Percentiles rank a stretch among this genome's conserved stretches.
phyloP scores from a whole-genome alignment of 1,284 basidiomycete species.

The Ganoderma meredithae region DNA sequence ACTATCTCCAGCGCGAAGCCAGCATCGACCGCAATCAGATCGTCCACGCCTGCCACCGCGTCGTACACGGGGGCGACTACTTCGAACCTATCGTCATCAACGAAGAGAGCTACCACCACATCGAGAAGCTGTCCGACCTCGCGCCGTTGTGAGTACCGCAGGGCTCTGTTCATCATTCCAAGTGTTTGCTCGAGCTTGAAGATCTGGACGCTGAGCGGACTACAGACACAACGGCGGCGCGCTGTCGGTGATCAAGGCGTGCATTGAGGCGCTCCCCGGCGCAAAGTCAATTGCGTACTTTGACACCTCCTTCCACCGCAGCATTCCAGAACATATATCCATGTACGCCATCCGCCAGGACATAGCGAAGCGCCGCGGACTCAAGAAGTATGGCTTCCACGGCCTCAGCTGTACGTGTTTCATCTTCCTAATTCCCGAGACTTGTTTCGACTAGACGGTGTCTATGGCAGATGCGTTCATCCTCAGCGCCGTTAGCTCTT shows the following conservation, averaged over 20 bases:
- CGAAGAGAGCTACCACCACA: slow-evolving; percentile 67
- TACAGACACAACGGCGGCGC: slow-evolving; percentile 68
- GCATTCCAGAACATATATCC: slow-evolving; percentile 76
- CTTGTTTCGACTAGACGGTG: slow-evolving; percentile 28
- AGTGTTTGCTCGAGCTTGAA: not conserved
- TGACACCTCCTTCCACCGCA: slow-evolving; percentile 86
- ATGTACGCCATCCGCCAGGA: slow-evolving; percentile 79
- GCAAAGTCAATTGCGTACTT: slow-evolving; percentile 77
- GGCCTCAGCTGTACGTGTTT: slow-evolving; percentile 69
- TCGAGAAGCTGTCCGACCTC: slow-evolving; percentile 79
- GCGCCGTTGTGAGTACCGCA: slow-evolving; percentile 72
- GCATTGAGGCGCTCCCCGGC: slow-evolving; percentile 67
- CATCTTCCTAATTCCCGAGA: slow-evolving; percentile 38
- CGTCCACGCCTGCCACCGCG: slow-evolving; percentile 68
- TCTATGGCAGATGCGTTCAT: slow-evolving; percentile 64
- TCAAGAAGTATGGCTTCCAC: slow-evolving; percentile 91
- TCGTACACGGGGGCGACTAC: slow-evolving; percentile 87
- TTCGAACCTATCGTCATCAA: slow-evolving; percentile 72
- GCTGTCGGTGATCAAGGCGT: slow-evolving; percentile 66
- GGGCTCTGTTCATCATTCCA: not conserved
- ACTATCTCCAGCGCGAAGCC: slow-evolving; percentile 51
- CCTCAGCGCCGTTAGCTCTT: slow-evolving; percentile 61
- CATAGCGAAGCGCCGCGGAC: slow-evolving; percentile 65
- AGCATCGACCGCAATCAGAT: slow-evolving; percentile 56
- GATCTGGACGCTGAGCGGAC: not conserved